Percentiles rank a stretch among this genome's conserved stretches.
These are phyloP conservation scores for Diutina siamensis DNA, from an alignment of 1,139 yeast species.

Conservation along the genomic window DNA sequence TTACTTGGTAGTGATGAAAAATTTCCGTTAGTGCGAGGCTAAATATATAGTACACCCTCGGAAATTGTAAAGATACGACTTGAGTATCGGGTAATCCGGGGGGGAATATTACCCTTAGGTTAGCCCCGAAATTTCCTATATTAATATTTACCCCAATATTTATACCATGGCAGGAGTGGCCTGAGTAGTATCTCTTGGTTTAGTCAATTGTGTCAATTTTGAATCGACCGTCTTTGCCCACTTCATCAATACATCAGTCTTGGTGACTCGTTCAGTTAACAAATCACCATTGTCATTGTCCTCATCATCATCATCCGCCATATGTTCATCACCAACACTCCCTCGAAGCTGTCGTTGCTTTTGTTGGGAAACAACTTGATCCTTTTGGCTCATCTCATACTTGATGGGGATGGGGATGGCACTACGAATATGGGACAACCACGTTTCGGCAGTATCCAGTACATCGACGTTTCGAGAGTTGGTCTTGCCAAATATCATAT, in stretches of 20 bases:
- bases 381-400: constrained; percentile 26
- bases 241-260: not conserved
- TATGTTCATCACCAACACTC: not conserved
- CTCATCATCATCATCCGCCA: not conserved
- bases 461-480: not conserved
- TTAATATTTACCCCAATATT: too few relatives aligned
- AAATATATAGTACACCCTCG: too few relatives aligned
- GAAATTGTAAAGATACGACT: too few relatives aligned
- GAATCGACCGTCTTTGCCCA: not conserved
- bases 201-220: not conserved
- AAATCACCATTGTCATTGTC: not conserved
- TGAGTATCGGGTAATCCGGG: too few relatives aligned
- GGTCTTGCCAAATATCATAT: not conserved
- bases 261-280: not conserved
- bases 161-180: too few relatives aligned
- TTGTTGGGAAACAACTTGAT: constrained; percentile 26
- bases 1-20: not conserved
- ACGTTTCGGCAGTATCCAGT: not conserved
- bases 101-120: too few relatives aligned
- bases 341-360: not conserved
- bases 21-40: too few relatives aligned
- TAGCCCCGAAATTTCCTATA: too few relatives aligned
- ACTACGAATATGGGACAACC: constrained; percentile 13
- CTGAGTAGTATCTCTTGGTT: not conserved
- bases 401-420: constrained; percentile 21